Base-by-base conservation (phyloP, 2,329 filamentous ascomycete genomes). In the Colletotrichum orbiculare region DNA sequence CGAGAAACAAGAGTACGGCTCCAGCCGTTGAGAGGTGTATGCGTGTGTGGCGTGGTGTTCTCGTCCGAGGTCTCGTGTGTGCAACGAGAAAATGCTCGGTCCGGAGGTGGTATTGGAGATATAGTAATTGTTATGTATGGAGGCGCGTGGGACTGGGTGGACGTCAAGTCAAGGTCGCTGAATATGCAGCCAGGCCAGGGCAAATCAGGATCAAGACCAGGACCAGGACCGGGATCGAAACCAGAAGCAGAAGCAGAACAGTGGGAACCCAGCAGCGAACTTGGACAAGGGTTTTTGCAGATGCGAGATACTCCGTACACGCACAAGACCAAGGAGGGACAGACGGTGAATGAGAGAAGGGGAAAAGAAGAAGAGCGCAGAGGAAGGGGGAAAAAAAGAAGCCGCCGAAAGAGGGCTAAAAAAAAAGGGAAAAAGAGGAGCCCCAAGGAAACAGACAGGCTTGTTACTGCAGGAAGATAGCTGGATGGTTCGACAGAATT, bases 401-500 rank as follows among this genome's bases (percentile, higher is more conserved):
- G 25, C 4, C 25, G 13, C 17, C 37, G 17, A 47, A 25, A 42
- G 34, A 11, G 25, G 11, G 33, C 46, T 25, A 59, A 39, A 63
- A 37, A 59, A 45, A 63, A 37, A 5, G 25, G 17, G 46, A 35
- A 50, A 41, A 15, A 25, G 33, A 52, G 47, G 53, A 43, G 59
- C 15, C n/a, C 49, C 25, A 63, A 43, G 25, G 25, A 17, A 61
- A 66, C 63, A 52, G 58, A 63, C 57, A 56, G 63, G 58, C 52
- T 56, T 60, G 56, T 45, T 49, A 61, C 58, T 48, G 58, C 63
- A 56, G 38, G 25, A n/a, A 45, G 58, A 63, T 47, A 57, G 52
- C 47, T 66, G 45, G 49, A 38, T 64, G 60, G 64, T 66, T 64
- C 60, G 64, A 66, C 64, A 64, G 45, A 66, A 49, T 60, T 59